Evolutionary conservation across 2,329 filamentous ascomycete genomes (phyloP).

Genomic region (Fusarium agapanthi): DNA sequence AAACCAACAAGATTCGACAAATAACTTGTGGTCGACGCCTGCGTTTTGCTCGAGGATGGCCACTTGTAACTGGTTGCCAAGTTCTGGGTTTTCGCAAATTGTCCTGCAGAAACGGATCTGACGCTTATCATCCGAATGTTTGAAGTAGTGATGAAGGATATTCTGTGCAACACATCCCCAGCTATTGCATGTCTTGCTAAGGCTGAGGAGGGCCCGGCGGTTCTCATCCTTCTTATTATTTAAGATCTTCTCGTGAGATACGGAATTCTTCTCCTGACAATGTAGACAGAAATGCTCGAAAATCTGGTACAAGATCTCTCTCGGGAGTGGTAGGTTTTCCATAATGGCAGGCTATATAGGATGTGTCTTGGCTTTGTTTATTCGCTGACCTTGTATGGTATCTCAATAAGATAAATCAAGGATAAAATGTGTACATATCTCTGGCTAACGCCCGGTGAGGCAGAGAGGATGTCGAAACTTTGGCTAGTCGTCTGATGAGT

Average conservation of each 20-base stretch:
- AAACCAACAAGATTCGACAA: background rate
- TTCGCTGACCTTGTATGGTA: background rate
- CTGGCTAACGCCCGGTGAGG: background rate
- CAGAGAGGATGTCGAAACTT: background rate
- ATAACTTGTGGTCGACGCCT: too few relatives aligned
- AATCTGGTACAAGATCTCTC: background rate
- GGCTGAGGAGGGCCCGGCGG: background rate
- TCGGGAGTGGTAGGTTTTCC: background rate
- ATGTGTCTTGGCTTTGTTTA: background rate
- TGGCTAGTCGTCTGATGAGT: background rate
- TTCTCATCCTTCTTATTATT: background rate
- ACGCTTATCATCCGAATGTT: background rate
- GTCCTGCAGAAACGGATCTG: background rate
- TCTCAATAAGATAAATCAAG: background rate
- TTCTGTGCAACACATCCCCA: background rate
- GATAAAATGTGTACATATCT: background rate
- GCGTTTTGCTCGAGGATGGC: background rate
- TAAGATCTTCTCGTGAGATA: background rate
- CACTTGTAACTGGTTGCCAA: background rate
- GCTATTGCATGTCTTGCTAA: background rate
- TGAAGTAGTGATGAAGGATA: constrained; percentile 17
- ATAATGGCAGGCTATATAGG: background rate
- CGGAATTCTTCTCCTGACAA: background rate
- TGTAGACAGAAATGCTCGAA: constrained; percentile 15
- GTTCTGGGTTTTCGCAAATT: background rate